Evolutionary conservation across 139 green algal species (phyloP).

Genomic region (Parachlorella kessleri): DNA sequence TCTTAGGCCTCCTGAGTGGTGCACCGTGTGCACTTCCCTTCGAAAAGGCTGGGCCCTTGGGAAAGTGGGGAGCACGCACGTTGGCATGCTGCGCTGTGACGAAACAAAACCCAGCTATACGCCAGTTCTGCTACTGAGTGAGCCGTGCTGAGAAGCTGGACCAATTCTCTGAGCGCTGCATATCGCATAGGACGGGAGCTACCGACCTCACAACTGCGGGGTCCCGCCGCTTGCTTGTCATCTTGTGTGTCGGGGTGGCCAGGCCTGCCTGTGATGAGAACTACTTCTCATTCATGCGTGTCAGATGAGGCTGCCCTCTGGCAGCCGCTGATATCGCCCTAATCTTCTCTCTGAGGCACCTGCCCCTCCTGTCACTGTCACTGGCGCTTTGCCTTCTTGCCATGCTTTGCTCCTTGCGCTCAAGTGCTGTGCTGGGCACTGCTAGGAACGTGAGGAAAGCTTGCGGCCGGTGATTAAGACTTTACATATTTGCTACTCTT

Average conservation of each 20-base stretch:
- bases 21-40: too few relatives aligned
- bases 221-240: neutral
- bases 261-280: slow-evolving; percentile 41
- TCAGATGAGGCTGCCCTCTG: slow-evolving; percentile 40
- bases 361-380: neutral
- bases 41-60: too few relatives aligned
- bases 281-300: slow-evolving; percentile 51
- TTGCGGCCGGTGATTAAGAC: slow-evolving; percentile 9
- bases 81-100: slow-evolving; percentile 20
- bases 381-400: neutral
- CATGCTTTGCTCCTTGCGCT: neutral
- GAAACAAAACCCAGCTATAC: slow-evolving; percentile 26
- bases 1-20: neutral
- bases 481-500: slow-evolving; percentile 50
- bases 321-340: slow-evolving; percentile 14
- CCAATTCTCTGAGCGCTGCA: neutral
- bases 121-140: slow-evolving; percentile 55
- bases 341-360: slow-evolving; percentile 53
- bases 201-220: neutral
- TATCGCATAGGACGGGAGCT: neutral
- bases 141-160: slow-evolving; percentile 22
- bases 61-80: too few relatives aligned
- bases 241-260: neutral
- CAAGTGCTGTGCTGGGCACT: neutral
- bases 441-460: too few relatives aligned